Percentiles rank a stretch among this genome's conserved stretches.
These are phyloP conservation scores for Stachybotrys chartarum DNA, from an alignment of 2,329 filamentous ascomycete genomes.

Conservation along the genomic window DNA sequence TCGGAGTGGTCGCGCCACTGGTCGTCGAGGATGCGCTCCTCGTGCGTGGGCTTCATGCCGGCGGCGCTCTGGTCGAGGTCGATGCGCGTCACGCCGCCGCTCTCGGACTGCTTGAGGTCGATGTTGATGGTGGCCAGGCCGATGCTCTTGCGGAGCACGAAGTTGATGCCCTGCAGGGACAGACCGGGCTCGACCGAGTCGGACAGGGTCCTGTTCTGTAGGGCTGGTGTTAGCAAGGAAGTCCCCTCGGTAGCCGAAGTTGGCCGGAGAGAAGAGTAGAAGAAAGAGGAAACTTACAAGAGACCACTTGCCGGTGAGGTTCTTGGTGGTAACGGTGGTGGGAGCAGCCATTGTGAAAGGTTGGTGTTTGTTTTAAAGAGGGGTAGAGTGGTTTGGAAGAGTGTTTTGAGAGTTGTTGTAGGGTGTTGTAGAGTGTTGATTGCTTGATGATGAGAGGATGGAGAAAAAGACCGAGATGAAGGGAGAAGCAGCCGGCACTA, in stretches of 20 bases:
- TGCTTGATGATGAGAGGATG: not conserved
- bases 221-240: conserved; percentile 2
- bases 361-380: not conserved
- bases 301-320: conserved; percentile 63
- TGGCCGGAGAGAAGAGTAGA: not conserved
- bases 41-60: conserved; percentile 58
- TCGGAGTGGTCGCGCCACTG: conserved; percentile 59
- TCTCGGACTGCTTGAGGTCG: conserved; percentile 47
- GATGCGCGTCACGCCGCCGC: conserved; percentile 49
- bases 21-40: conserved; percentile 47
- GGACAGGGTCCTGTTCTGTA: conserved; percentile 68
- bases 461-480: not conserved
- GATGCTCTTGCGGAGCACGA: conserved; percentile 66
- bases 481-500: not conserved
- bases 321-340: conserved; percentile 53
- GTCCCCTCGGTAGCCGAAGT: not conserved
- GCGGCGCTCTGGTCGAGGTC: conserved; percentile 69
- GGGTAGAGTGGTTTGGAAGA: not conserved
- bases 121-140: conserved; percentile 62
- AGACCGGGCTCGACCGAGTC: conserved; percentile 63
- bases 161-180: conserved; percentile 64
- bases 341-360: conserved; percentile 59
- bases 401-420: not conserved
- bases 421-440: not conserved
- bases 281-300: conserved; percentile 45